Evolutionary conservation across 208 protist species (phyloP).

Genomic region (Acanthamoeba lenticulata): DNA sequence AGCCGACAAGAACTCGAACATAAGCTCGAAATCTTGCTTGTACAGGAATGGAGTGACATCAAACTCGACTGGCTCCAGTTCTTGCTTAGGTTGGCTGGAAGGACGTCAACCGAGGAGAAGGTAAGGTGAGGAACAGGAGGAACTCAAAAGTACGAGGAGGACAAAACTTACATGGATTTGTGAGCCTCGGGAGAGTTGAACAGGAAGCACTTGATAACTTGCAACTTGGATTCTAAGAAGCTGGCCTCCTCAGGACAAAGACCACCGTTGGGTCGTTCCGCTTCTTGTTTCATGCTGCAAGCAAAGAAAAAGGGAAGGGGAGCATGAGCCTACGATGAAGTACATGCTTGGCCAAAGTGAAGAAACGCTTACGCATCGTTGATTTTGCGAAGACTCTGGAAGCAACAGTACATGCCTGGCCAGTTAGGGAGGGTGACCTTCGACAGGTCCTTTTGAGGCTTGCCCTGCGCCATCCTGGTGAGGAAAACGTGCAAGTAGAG

Average conservation of each 20-base stretch:
- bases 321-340: not conserved
- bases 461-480: not conserved
- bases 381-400: conserved; percentile 54
- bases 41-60: not conserved
- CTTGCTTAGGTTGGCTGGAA: not conserved
- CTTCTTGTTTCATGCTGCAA: not conserved
- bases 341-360: not conserved
- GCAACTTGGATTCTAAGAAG: conserved; percentile 31
- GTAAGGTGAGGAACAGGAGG: not conserved
- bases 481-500: not conserved
- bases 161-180: conserved; percentile 12
- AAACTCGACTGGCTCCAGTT: not conserved
- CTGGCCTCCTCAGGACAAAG: not conserved
- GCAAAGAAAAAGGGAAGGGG: not conserved
- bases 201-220: conserved; percentile 47
- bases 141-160: not conserved
- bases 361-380: not conserved
- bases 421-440: conserved; percentile 43
- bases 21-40: conserved; percentile 44
- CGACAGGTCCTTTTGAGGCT: conserved; percentile 44
- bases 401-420: conserved; percentile 50
- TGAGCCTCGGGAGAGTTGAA: conserved; percentile 44
- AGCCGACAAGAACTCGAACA: conserved; percentile 44
- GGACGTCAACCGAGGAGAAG: not conserved
- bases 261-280: not conserved